phyloP scores from a whole-genome alignment of 208 protist species.

The Trypanosoma scelopori region DNA sequence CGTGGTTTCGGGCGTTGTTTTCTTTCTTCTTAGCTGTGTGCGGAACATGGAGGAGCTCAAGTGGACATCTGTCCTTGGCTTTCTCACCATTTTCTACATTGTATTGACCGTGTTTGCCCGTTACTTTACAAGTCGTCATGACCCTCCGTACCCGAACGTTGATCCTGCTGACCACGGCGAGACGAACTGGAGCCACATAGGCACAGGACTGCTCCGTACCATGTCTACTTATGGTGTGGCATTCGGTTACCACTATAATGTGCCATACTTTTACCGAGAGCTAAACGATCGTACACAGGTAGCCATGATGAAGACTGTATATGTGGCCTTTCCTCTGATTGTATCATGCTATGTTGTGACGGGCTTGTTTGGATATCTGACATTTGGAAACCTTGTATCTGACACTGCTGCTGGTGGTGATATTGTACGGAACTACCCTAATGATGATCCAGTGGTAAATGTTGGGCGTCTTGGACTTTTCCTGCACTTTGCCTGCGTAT shows the following conservation, averaged over 20 bases:
- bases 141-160: conserved; percentile 41
- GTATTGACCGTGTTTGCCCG: conserved; percentile 56
- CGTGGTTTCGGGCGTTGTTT: conserved; percentile 48
- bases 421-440: conserved; percentile 66
- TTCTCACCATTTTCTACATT: conserved; percentile 85
- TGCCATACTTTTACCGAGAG: conserved; percentile 81
- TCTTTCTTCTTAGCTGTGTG: conserved; percentile 70
- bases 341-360: conserved; percentile 52
- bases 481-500: conserved; percentile 82
- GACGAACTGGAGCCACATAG: conserved; percentile 41
- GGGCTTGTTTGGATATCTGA: conserved; percentile 69
- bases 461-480: conserved; percentile 75
- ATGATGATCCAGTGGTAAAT: conserved; percentile 58
- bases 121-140: conserved; percentile 44
- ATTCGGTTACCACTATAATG: conserved; percentile 77
- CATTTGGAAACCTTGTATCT: conserved; percentile 57
- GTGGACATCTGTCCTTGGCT: conserved; percentile 76
- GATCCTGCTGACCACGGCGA: conserved; percentile 34
- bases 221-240: conserved; percentile 64
- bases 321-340: conserved; percentile 62
- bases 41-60: conserved; percentile 86
- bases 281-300: conserved; percentile 44
- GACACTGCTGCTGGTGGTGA: conserved; percentile 41
- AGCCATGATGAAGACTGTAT: conserved; percentile 67
- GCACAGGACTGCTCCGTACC: conserved; percentile 37